Base-by-base conservation (phyloP, 345 rosid genomes). In the Hibiscus trionum region DNA sequence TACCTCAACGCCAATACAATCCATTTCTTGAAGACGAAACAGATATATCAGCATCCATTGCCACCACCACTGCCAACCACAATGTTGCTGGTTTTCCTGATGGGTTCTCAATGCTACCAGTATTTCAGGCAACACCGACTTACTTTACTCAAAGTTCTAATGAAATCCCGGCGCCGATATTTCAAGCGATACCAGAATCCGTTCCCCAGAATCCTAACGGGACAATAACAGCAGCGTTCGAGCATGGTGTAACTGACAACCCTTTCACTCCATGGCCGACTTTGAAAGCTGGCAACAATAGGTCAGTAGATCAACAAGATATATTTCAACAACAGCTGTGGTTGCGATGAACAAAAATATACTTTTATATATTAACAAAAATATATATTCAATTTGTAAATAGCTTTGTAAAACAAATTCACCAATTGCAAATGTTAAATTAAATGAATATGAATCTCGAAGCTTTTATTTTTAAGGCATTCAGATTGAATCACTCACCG, bases 311-410 rank as follows among this genome's bases (percentile, higher is more conserved):
- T 75, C 81, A 81, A 55, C 79, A 82, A 59, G 80, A 58, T 60
- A 52, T 88, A 75, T 57, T 77, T 57, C 87, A 93, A 75, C 94
- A 88, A n/a, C 84, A 87, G 53, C 7, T 85, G 37, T 93, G 98
- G 97, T 75, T 88, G 75, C 85, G 84, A 76, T 50, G 77, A 87
- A 72, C 96, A 93, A 75, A 86, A 84, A 75, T 62, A 56, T 77
- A 57, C 39, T 71, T 53, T 84, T 78, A 86, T 79, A 2, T 75
- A n/a, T 14, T 52, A 60, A 72, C 46, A 74, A n/a, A 77, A 81
- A 7, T 60, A 71, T 39, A 64, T 33, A 61, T 33, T 61, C 46
- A 15, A 2, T 31, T 61, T 29, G 11, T 31, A 61, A 61, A 61
- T 61, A 33, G 9, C 21, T 7, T 15, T 16, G 4, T 16, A 33